Evolutionary conservation across 306 rosid genomes (phyloP), one percentile per base, ranked within the genome.

Genomic region (Trifolium pratense): DNA sequence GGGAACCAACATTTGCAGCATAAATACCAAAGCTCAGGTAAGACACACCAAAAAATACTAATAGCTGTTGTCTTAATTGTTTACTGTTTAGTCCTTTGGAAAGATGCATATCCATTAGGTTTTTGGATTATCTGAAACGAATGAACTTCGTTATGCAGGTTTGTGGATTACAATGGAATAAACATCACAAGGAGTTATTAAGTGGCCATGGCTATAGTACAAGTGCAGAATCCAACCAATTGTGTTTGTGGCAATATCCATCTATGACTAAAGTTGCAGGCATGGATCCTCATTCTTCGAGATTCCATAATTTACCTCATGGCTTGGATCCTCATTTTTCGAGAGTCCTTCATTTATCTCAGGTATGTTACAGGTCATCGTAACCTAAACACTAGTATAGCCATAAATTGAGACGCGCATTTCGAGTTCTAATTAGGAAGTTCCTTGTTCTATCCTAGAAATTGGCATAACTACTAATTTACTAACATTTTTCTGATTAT

Each of bases 151-250:
- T 14, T 76, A 66, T 68, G 61, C 79, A 86, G 97, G 85, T 91
- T 49, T 91, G 92, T 81, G 95, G 97, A 71, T 80, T 87, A 51
- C 89, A 91, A 73, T 91, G 97, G 95, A 91, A 91, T 73, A 87
- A 76, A 74, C 92, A 89, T 80, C 89, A 86, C 80, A 89, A 80
- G 66, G 96, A 89, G 82, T 53, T 91, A 68, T 70, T 91, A 76
- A 91, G 97, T 71, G 97, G 88, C 10, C 97, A 91, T 74, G 97
- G 97, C 34, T 91, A 80, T 64, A 84, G 91, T 37, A 56, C 66
- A 49, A 42, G 57, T 15, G 55, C 56, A 71, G 70, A 56, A 59
- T 64, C 51, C 82, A 83, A 87, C 77, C 89, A 84, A 78, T 86
- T 91, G 26, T 86, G 83, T 74, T 51, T 91, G 79, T 91, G 97